phyloP scores from a whole-genome alignment of 2,329 filamentous ascomycete genomes.

The Verticillium dahliae region DNA sequence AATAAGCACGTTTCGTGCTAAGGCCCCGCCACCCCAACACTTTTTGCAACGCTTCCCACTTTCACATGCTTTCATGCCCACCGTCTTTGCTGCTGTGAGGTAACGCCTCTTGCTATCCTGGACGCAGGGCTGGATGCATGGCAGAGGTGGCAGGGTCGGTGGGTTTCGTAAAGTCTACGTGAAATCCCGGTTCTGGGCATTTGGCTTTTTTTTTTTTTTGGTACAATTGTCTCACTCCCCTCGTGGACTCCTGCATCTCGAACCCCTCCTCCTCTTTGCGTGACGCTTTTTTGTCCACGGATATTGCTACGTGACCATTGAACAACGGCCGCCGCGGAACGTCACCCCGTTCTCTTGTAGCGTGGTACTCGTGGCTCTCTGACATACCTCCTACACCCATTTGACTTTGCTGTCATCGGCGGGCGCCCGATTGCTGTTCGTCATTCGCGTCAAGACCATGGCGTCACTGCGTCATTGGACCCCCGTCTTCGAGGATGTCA shows the following conservation, averaged over 20 bases:
- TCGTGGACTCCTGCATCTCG: not conserved
- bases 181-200: not conserved
- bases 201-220: not conserved
- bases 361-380: not conserved
- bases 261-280: not conserved
- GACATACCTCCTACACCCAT: not conserved
- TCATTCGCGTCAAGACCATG: constrained; percentile 3
- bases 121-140: not conserved
- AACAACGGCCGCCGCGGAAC: not conserved
- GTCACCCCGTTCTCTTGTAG: not conserved
- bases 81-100: not conserved
- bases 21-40: not conserved
- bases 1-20: not conserved
- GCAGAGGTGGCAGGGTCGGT: constrained; percentile 2
- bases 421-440: not conserved
- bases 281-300: no score
- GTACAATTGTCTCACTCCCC: not conserved
- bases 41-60: not conserved
- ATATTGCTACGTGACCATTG: not conserved
- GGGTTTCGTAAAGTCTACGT: constrained; percentile 1
- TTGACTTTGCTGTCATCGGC: not conserved
- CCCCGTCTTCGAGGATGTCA: constrained; percentile 19
- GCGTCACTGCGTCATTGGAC: constrained; percentile 10
- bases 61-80: not conserved
- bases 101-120: not conserved